phyloP scores from a whole-genome alignment of 768 basidiomycete species.

The Russula dissimulans region DNA sequence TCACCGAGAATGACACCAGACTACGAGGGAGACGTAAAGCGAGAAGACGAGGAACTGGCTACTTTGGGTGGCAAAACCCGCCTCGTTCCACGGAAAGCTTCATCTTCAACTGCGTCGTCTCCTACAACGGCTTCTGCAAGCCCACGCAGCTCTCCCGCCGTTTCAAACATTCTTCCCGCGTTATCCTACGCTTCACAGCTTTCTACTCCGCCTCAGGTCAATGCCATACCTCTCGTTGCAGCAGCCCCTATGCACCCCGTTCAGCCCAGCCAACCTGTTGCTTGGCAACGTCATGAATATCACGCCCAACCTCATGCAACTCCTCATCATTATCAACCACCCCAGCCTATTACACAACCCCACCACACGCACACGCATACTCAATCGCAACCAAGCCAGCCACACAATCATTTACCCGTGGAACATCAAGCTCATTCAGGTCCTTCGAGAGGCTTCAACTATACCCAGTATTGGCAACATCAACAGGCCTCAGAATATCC shows the following conservation, averaged over 20 bases:
- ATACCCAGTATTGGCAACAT: constrained; percentile 19
- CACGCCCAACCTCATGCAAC: not conserved
- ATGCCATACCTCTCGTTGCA: constrained; percentile 4
- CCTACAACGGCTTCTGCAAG: constrained; percentile 26
- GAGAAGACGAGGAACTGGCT: constrained; percentile 52
- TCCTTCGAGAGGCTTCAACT: constrained; percentile 12
- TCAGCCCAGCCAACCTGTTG: not conserved
- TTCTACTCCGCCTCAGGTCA: constrained; percentile 35
- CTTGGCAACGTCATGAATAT: constrained; percentile 9
- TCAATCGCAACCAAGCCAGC: constrained; percentile 3
- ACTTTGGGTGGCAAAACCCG: constrained; percentile 57
- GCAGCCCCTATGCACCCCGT: not conserved
- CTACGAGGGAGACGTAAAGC: constrained; percentile 34
- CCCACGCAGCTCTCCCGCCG: constrained; percentile 23
- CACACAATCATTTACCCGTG: constrained; percentile 8
- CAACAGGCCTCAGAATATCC: constrained; percentile 10
- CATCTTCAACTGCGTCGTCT: constrained; percentile 31
- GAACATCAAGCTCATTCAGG: constrained; percentile 10
- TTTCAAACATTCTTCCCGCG: constrained; percentile 18
- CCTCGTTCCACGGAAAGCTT: constrained; percentile 43
- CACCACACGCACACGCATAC: constrained; percentile 4
- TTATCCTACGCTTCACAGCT: constrained; percentile 38
- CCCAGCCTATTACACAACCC: not conserved
- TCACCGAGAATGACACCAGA: constrained; percentile 22
- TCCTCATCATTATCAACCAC: constrained; percentile 3